Evolutionary conservation across 495 filamentous ascomycete species (phyloP), one percentile per base, ranked within the genome.

Genomic region (Trichoderma orchidacearum): DNA sequence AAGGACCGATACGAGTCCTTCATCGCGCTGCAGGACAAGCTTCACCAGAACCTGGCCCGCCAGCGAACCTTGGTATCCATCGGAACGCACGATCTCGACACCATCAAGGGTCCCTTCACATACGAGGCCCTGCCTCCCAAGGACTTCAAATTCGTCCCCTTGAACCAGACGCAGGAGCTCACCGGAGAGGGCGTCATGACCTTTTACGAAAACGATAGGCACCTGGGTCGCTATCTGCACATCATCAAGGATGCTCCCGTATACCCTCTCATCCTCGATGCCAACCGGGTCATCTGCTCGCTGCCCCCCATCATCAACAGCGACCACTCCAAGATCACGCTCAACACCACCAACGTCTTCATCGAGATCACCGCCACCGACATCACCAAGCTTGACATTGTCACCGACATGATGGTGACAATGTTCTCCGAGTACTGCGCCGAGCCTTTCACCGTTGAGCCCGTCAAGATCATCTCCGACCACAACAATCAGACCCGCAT

Each of bases 281-380:
- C 88, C 32, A 87, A 95, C 60, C 75, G 83, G 31, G 85, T 80
- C 30, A 89, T 97, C 51, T 95, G 90, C 74, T 96, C 92, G 25
- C 76, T 99, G 55, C 93, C 93, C 0, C 93, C 93, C 18, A 96
- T 97, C 66, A 99, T 99, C 77, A 99, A 99, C 72, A 82, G 90
- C 59, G 80, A 99, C 64, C 90, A 88, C 71, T 95, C 90, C 55
- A 99, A 97, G 74, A 97, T 99, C 65, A 88, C 80, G 1, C 73
- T 95, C 35, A 74, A 89, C 63, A 96, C 90, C 51, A 87, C 75
- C 62, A 96, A 97, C 68, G 78, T 97, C 65, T 89, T 97, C 74
- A 92, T 99, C 67, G 93, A 99, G 66, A 87, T 95, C 62, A 99
- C 93, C 21, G 93, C 90, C n/a, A 87, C 89, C 21, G 93, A 99